Base-by-base conservation (phyloP, 148 eudicot species). In the Oxyria digyna region DNA sequence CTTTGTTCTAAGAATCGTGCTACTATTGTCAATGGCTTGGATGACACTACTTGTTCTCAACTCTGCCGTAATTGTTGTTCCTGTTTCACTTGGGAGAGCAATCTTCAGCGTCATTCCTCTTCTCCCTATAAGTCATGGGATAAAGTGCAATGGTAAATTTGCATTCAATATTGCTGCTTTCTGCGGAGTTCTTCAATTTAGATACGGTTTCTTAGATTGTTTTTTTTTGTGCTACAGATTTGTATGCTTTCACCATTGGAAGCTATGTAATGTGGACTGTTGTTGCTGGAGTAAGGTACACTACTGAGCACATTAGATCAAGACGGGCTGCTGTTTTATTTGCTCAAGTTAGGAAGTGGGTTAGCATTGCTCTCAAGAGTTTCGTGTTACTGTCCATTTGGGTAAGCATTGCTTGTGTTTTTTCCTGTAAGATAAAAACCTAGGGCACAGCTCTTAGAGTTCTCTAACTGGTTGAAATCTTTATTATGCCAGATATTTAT, bases 251-350 rank as follows among this genome's bases (percentile, higher is more conserved):
- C 75, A 81, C 84, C 77, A 90, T 94, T 72, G 99, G 99, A 70
- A 94, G 99, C 77, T 94, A 94, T 75, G 82, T 80, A 73, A 94
- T 94, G 41, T 94, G 99, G 99, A 86, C 93, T 69, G 88, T 79
- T 31, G 71, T 94, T 37, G 91, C 99, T 75, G 99, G 99, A 72
- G 81, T 77, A 49, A 86, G 99, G 71, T 94, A 94, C 66, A 82
- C 86, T 27, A 59, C 87, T 74, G 93, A 94, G 68, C 88, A 85
- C 64, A 80, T 90, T 20, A 87, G 72, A 69, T 78, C 96, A 40
- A 79, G 91, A 78, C 84, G 91, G 76, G 89, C 85, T 40, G 71
- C 79, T 54, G 74, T 87, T 74, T 78, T 91, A 74, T 76, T 91
- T 50, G 78, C 66, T 49, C 93, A 94, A 78, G 81, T 91, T 54